Percentiles rank a stretch among this genome's conserved stretches.
Evolutionary conservation across 257 asterid species (phyloP).

Genomic region (Nicotiana obtusifolia): DNA sequence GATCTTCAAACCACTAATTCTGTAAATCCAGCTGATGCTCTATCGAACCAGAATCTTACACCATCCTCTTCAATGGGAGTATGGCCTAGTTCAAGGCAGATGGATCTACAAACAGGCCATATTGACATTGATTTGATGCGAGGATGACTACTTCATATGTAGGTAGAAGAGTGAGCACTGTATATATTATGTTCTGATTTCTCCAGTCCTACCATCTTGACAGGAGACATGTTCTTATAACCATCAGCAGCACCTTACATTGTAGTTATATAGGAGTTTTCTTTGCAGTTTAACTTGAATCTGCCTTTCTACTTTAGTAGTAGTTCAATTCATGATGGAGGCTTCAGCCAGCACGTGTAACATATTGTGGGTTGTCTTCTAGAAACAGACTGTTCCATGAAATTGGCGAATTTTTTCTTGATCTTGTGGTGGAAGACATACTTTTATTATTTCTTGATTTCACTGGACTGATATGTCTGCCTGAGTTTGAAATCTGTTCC

Average conservation of each 20-base stretch:
- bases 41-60: constrained; percentile 38
- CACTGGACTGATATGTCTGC: neutral
- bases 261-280: constrained; percentile 4
- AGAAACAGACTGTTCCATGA: constrained; percentile 5
- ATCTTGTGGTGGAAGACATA: neutral
- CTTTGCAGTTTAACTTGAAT: constrained; percentile 18
- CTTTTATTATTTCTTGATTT: neutral
- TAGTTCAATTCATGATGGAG: constrained; percentile 1
- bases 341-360: neutral
- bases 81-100: constrained; percentile 47
- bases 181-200: constrained; percentile 24
- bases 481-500: neutral
- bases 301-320: neutral
- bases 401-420: constrained; percentile 17
- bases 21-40: constrained; percentile 30
- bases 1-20: constrained; percentile 34
- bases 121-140: constrained; percentile 47
- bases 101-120: constrained; percentile 25
- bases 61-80: constrained; percentile 38
- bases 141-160: constrained; percentile 19
- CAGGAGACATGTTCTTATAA: neutral
- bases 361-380: constrained; percentile 5
- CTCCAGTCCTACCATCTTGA: constrained; percentile 21
- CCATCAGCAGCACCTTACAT: constrained; percentile 9
- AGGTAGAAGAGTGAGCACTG: constrained; percentile 22